These are phyloP conservation scores for Seminavis robusta DNA, from an alignment of 108 stramenopile genomes.

Conservation along the genomic window DNA sequence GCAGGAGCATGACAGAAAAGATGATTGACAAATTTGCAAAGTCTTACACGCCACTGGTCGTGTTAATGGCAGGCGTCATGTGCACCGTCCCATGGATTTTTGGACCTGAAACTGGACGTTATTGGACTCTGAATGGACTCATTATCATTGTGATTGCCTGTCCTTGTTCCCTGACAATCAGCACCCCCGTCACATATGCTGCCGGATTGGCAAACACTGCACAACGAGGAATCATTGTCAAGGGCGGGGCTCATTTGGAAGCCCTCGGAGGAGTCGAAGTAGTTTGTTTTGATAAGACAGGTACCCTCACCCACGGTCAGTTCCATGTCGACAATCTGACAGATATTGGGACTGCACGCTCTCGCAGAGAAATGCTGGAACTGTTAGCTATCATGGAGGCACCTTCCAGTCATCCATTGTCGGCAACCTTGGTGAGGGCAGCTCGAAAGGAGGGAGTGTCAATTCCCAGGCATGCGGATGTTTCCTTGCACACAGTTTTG, in stretches of 20 bases:
- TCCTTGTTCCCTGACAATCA: constrained; percentile 92
- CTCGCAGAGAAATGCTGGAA: constrained; percentile 58
- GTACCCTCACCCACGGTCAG: constrained; percentile 80
- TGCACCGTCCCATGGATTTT: constrained; percentile 78
- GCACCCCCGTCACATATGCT: constrained; percentile 88
- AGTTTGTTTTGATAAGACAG: constrained; percentile 86
- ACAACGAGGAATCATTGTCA: constrained; percentile 81
- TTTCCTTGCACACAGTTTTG: constrained; percentile 62
- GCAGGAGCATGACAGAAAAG: constrained; percentile 85
- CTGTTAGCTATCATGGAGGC: constrained; percentile 78
- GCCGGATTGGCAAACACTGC: constrained; percentile 87
- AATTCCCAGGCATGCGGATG: constrained; percentile 20
- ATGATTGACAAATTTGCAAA: constrained; percentile 82
- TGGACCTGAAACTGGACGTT: constrained; percentile 58
- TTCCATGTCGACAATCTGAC: constrained; percentile 66
- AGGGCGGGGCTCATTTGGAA: constrained; percentile 84
- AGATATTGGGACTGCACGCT: constrained; percentile 42
- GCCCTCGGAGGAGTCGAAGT: constrained; percentile 70
- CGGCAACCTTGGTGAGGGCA: constrained; percentile 69
- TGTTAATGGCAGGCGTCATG: constrained; percentile 63
- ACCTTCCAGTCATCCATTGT: constrained; percentile 79
- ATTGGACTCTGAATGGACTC: constrained; percentile 73
- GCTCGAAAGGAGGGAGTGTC: constrained; percentile 67
- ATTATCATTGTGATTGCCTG: constrained; percentile 92
- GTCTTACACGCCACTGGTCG: constrained; percentile 81